Conservation (phyloP, 306 rosid species). For the Rosa multiflora region DNA sequence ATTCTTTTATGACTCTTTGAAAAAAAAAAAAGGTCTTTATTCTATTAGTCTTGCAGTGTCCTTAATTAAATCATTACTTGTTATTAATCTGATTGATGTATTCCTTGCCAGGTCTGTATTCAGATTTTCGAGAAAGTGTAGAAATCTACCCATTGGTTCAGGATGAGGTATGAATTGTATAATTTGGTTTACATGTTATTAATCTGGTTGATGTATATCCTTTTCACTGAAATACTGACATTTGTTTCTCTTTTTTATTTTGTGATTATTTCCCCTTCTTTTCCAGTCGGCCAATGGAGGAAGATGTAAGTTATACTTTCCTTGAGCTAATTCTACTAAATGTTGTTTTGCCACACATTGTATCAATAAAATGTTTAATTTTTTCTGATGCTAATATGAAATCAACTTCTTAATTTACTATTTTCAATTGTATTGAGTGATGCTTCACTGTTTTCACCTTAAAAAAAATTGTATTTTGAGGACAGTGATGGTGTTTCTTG, state of each 20-base stretch:
- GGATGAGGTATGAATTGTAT: neutral
- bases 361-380: neutral
- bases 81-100: neutral
- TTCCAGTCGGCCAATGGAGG: slow-evolving; percentile 72
- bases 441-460: neutral
- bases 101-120: slow-evolving; percentile 1
- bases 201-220: neutral
- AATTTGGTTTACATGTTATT: neutral
- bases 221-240: slow-evolving; percentile 13
- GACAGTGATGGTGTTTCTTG: neutral
- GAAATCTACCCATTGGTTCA: neutral
- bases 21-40: neutral
- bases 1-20: neutral
- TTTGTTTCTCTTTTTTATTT: neutral
- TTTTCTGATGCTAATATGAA: neutral
- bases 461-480: neutral
- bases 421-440: neutral
- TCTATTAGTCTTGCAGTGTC: neutral
- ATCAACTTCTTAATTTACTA: too few relatives aligned
- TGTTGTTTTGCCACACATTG: neutral
- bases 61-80: neutral
- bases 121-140: neutral
- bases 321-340: slow-evolving; percentile 2
- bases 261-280: neutral
- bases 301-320: slow-evolving; percentile 64